These are phyloP conservation scores for Teunomyces stri DNA, from an alignment of 805 yeast genomes.

Conservation along the genomic window DNA sequence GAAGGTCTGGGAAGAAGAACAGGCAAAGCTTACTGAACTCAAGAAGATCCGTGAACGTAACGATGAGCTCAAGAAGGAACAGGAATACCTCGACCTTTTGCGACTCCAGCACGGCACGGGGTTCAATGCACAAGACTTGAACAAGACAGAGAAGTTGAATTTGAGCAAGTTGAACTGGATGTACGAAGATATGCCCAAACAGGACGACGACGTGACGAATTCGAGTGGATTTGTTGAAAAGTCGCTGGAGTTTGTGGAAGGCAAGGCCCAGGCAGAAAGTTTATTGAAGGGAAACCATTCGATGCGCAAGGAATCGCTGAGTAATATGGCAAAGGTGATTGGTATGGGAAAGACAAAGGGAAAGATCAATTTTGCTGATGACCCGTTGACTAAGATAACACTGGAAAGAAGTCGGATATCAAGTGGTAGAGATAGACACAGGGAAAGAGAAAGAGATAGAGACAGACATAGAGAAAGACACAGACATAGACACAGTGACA, in stretches of 20 bases:
- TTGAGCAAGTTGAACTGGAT: slow-evolving; percentile 75
- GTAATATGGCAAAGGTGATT: slow-evolving; percentile 2
- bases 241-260: slow-evolving; percentile 30
- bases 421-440: slow-evolving; percentile 1
- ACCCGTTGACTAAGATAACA: slow-evolving; percentile 50
- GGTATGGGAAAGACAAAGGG: slow-evolving; percentile 24
- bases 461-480: slow-evolving; percentile 3
- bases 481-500: slow-evolving; percentile 3
- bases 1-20: slow-evolving; percentile 81
- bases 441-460: slow-evolving; percentile 5
- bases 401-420: slow-evolving; percentile 10
- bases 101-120: slow-evolving; percentile 45
- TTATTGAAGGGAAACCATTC: slow-evolving; percentile 48
- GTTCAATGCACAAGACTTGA: slow-evolving; percentile 21
- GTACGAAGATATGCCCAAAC: slow-evolving; percentile 57
- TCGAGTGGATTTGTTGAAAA: slow-evolving; percentile 37
- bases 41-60: slow-evolving; percentile 61
- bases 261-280: slow-evolving; percentile 45
- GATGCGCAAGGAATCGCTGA: neutral
- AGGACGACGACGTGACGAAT: slow-evolving; percentile 21
- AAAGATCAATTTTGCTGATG: slow-evolving; percentile 33
- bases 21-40: slow-evolving; percentile 69
- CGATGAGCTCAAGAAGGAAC: slow-evolving; percentile 60
- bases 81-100: slow-evolving; percentile 55
- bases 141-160: slow-evolving; percentile 27